Evolutionary conservation across 192 early-diverging fungal species (phyloP), one percentile per base, ranked within the genome.

Genomic region (Coemansia sp.): DNA sequence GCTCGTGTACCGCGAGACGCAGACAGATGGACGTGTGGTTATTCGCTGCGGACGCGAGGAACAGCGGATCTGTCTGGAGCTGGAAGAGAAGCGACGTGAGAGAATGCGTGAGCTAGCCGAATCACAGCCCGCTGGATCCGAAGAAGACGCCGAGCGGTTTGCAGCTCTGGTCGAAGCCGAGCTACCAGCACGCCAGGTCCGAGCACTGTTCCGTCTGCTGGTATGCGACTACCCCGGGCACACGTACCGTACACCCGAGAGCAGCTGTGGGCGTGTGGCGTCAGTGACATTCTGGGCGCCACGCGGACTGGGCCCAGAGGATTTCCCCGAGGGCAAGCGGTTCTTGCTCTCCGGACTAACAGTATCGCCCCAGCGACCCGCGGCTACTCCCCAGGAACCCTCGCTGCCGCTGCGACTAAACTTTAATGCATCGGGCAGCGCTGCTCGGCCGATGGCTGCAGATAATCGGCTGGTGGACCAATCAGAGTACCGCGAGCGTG

Each of bases 171-270:
- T 65, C 6, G 58, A 64, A 14, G 35, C 25, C 7, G 50, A 26
- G 29, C 25, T 48, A 37, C 64, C 64, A 3, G 43, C 46, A 22
- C 46, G 71, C 0, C 45, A 67, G 47, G 71, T 74, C 8, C 41
- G 49, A 24, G 37, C 59, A 0, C 17, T 67, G 26, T 62, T 67
- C 43, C 50, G 44, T 11, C 40, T 74, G 45, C 58, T 52, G 39
- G 64, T 74, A 5, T 74, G 64, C 43, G 71, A 74, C 54, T 74
- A 74, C 42, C 71, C 71, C 7, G 55, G 44, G 23, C 71, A 62
- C 14, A 28, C 27, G 15, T 43, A 40, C 57, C 48, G 46, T 27
- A 20, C 10, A 17, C 15, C 48, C 3, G 45, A 47, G 39, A 9
- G 48, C 26, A 40, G 27, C 10, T n/a, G 3, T 13, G 11, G 13